phyloP scores from a whole-genome alignment of 1,284 basidiomycete genomes.

The Pseudozyma pruni region DNA sequence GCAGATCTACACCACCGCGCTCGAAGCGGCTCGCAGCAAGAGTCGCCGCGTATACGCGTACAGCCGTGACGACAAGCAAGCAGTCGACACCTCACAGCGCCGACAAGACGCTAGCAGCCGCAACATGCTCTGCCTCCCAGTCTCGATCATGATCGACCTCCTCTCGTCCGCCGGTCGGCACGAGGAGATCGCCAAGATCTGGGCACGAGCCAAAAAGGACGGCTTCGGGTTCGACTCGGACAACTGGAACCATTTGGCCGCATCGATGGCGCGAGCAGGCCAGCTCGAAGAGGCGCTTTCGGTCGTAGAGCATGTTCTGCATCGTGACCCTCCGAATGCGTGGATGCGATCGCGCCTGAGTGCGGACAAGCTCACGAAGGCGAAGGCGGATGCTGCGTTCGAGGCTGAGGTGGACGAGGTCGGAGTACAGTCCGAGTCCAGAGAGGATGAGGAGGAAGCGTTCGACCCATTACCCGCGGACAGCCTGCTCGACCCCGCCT shows the following conservation, averaged over 20 bases:
- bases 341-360: constrained; percentile 13
- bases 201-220: constrained; percentile 75
- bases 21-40: constrained; percentile 38
- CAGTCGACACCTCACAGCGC: background rate
- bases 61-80: constrained; percentile 4
- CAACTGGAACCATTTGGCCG: constrained; percentile 89
- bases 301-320: constrained; percentile 81
- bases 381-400: background rate
- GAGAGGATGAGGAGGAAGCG: background rate
- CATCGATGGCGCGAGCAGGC: constrained; percentile 81
- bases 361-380: background rate
- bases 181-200: constrained; percentile 75
- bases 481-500: constrained; percentile 13
- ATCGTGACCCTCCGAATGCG: constrained; percentile 27
- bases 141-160: constrained; percentile 85
- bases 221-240: constrained; percentile 87
- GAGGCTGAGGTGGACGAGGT: constrained; percentile 1
- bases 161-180: constrained; percentile 71
- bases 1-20: constrained; percentile 74
- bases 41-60: constrained; percentile 38
- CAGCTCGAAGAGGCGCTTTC: constrained; percentile 84
- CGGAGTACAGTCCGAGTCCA: background rate
- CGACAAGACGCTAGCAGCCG: constrained; percentile 59
- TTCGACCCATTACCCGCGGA: constrained; percentile 22
- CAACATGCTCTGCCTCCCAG: constrained; percentile 78